Percentiles rank a stretch among this genome's conserved stretches.
Evolutionary conservation across 2,329 filamentous ascomycete genomes (phyloP).

Genomic region (Aureobasidium sp.): DNA sequence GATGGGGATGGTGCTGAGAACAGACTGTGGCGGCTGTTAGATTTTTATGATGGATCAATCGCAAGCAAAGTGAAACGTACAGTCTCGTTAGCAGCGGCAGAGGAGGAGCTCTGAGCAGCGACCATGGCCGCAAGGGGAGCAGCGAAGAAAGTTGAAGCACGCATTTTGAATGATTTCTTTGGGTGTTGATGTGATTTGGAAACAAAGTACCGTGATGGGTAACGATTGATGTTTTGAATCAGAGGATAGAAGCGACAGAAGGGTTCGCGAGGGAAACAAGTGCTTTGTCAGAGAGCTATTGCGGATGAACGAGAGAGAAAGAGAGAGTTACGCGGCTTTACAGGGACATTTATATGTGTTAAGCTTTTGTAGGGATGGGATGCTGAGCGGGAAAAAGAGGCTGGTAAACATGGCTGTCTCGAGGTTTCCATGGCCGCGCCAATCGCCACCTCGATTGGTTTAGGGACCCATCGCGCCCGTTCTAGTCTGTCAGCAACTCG

Average conservation of each 20-base stretch:
- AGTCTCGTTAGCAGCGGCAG: not conserved
- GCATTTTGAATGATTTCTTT: constrained; percentile 35
- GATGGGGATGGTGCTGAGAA: constrained; percentile 18
- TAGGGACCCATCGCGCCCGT: not conserved
- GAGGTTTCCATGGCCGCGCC: not conserved
- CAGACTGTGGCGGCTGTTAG: not conserved
- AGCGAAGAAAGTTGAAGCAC: constrained; percentile 37
- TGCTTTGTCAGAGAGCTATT: too few species aligned
- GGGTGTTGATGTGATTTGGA: not conserved
- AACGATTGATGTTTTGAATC: not conserved
- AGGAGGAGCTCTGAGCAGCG: constrained; percentile 30
- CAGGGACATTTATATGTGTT: not conserved
- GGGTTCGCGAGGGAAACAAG: not conserved
- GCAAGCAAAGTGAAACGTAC: not conserved
- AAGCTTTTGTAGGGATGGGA: constrained; percentile 4
- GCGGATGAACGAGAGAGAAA: not conserved
- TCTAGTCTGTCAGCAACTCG: not conserved
- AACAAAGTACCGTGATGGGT: not conserved
- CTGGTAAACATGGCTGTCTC: constrained; percentile 10
- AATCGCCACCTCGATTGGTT: not conserved
- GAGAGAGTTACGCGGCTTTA: not conserved
- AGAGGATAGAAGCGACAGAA: not conserved
- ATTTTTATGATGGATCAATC: not conserved
- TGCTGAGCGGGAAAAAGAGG: not conserved
- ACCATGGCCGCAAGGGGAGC: constrained; percentile 39